Evolutionary conservation across 2,329 filamentous ascomycete genomes (phyloP), one percentile per base, ranked within the genome.

Genomic region (Bisporella sp.): DNA sequence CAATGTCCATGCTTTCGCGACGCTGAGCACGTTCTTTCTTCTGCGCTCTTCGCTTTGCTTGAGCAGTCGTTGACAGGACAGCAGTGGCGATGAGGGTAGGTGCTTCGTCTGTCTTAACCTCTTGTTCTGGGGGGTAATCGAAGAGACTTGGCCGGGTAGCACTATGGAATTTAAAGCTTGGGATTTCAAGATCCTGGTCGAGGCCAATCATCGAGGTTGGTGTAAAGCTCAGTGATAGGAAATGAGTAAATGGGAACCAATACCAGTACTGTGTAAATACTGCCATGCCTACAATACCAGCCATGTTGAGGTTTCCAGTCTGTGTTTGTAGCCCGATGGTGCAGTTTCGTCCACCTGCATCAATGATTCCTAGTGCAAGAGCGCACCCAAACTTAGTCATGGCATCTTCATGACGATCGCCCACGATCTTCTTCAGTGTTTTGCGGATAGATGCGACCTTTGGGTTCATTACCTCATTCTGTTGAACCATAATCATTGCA

Each of bases 261-360:
- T 99, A 99, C 93, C 93, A 99, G 75, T 99, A 99, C 68, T 99
- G 93, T 6, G 91, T 95, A 72, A 99, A 99, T 48, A 99, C 87
- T 31, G 90, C 92, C 84, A 96, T 96, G 59, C 93, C 95, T 13
- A 99, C 91, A 59, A 99, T 95, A 54, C 89, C 95, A 13, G 91
- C 84, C 91, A 99, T 96, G 76, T 99, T 97, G 59, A 99, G 82
- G 67, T 96, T 99, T 57, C 95, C 95, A 0, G 92, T 96, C 71
- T 96, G 93, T 1, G 93, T 99, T 69, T 99, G 93, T 39, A 99
- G 78, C 31, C 92, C 92, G 60, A 99, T 97, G 13, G 93, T 96
- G 77, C 93, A 99, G 73, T 99, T 99, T 54, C 95, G 87, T 46
- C 93, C 93, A 66, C 95, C 93, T 54, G 93, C 93, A 70, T 99